Percentiles rank a stretch among this genome's conserved stretches.
phyloP scores from a whole-genome alignment of 257 asterid species.

The Nyctanthes arbortristis region DNA sequence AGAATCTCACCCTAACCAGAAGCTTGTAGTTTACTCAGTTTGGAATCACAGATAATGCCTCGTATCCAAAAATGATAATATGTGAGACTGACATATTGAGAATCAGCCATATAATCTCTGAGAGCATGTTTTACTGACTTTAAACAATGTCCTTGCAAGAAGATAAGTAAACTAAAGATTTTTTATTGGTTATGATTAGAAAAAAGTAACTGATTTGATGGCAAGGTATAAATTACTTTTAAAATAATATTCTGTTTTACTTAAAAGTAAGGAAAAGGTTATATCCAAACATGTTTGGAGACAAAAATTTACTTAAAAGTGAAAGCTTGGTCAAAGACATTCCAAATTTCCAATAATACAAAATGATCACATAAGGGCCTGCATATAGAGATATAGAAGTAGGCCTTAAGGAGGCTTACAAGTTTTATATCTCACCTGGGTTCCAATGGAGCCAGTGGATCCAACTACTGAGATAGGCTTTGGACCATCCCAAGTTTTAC shows the following conservation, averaged over 20 bases:
- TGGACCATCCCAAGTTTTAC: slow-evolving; percentile 84
- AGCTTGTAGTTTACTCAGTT: neutral
- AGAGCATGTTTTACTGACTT: too few species aligned
- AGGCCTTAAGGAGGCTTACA: too few species aligned
- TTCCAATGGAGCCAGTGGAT: slow-evolving; percentile 98
- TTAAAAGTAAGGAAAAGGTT: neutral
- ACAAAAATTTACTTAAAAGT: neutral
- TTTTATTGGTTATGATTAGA: too few species aligned
- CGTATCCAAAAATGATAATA: neutral
- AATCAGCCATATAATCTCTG: too few species aligned
- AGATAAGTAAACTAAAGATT: too few species aligned
- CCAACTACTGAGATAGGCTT: slow-evolving; percentile 95
- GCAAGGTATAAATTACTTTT: too few species aligned
- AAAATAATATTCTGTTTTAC: too few species aligned
- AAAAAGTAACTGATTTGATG: too few species aligned
- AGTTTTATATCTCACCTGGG: slow-evolving; percentile 60
- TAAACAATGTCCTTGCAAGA: too few species aligned
- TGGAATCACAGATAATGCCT: neutral
- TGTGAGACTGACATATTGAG: too few species aligned
- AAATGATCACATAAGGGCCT: slow-evolving; percentile 8
- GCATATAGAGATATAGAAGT: too few species aligned
- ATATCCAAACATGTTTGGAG: neutral
- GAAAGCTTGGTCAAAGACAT: neutral
- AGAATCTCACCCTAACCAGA: slow-evolving; percentile 6
- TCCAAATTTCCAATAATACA: neutral